Conservation (phyloP, 768 basidiomycete genomes). For the Trametes maxima region DNA sequence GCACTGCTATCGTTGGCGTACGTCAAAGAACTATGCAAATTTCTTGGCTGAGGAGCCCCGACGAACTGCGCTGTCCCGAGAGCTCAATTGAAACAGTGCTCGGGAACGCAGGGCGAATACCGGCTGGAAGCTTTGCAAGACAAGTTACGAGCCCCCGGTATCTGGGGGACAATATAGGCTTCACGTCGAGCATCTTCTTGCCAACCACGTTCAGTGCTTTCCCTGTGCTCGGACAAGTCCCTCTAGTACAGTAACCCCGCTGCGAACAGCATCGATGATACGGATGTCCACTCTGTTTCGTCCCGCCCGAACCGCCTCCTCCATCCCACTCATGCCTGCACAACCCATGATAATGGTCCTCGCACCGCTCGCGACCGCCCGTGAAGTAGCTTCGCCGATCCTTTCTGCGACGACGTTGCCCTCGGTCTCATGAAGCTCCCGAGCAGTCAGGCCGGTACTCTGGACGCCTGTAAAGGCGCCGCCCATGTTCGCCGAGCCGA, state of each 20-base stretch:
- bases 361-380: conserved; percentile 26
- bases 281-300: conserved; percentile 9
- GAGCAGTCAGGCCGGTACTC: conserved; percentile 38
- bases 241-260: conserved; percentile 25
- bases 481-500: conserved; percentile 23
- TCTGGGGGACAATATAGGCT: not conserved
- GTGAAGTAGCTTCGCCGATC: conserved; percentile 32
- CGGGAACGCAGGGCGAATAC: too few relatives aligned
- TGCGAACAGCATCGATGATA: conserved; percentile 26
- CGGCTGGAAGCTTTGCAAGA: too few relatives aligned
- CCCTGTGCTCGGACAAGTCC: conserved; percentile 15
- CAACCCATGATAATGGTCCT: conserved; percentile 28
- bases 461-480: conserved; percentile 34
- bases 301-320: conserved; percentile 23
- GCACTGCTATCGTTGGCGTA: too few relatives aligned
- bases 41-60: too few relatives aligned
- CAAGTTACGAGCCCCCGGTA: not conserved
- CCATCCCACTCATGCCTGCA: conserved; percentile 33
- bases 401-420: conserved; percentile 28
- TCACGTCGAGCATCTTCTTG: not conserved
- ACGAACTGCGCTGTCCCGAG: too few relatives aligned
- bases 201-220: too few relatives aligned
- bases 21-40: too few relatives aligned
- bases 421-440: conserved; percentile 34
- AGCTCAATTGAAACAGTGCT: too few relatives aligned